Percentiles rank a stretch among this genome's conserved stretches.
Conservation (phyloP, 2,329 filamentous ascomycete species). For the Didymella keratinophila region DNA sequence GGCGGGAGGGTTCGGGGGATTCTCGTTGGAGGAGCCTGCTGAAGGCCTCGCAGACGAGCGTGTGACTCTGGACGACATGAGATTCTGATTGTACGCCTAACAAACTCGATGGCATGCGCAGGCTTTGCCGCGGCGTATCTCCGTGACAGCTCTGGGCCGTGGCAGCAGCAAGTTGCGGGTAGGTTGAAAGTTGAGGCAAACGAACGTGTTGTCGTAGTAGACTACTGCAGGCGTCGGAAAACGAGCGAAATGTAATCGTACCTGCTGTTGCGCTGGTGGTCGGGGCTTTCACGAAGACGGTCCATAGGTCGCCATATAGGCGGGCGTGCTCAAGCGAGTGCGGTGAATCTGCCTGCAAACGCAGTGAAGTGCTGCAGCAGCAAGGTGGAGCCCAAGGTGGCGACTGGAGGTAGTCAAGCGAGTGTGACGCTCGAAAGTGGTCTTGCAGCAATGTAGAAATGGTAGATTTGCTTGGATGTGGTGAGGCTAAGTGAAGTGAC, state of each 20-base stretch:
- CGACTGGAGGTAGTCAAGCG: constrained; percentile 17
- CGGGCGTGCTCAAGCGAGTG: constrained; percentile 47
- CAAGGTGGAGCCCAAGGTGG: constrained; percentile 11
- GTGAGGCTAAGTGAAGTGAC: constrained; percentile 12
- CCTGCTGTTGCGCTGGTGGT: constrained; percentile 34
- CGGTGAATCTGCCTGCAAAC: constrained; percentile 31
- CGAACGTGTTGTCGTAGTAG: constrained; percentile 12
- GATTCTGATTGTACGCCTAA: constrained; percentile 57
- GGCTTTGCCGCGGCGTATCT: constrained; percentile 38
- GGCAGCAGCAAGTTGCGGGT: constrained; percentile 33
- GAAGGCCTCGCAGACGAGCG: constrained; percentile 93
- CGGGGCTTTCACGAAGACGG: constrained; percentile 38
- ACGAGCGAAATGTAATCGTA: constrained; percentile 33
- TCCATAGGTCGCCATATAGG: constrained; percentile 50
- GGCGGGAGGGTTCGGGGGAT: constrained; percentile 50
- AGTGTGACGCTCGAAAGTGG: constrained; percentile 15
- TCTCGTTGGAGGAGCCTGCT: constrained; percentile 63
- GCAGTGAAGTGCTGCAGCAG: constrained; percentile 20
- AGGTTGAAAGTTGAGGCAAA: constrained; percentile 22
- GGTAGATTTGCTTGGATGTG: constrained; percentile 8
- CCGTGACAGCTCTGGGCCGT: constrained; percentile 41
- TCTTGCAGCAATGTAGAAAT: constrained; percentile 23
- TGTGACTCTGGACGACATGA: constrained; percentile 97
- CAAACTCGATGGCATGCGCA: constrained; percentile 39
- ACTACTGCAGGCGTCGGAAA: constrained; percentile 24